Conservation (phyloP, 768 basidiomycete genomes). For the Collybiopsis luxurians region DNA sequence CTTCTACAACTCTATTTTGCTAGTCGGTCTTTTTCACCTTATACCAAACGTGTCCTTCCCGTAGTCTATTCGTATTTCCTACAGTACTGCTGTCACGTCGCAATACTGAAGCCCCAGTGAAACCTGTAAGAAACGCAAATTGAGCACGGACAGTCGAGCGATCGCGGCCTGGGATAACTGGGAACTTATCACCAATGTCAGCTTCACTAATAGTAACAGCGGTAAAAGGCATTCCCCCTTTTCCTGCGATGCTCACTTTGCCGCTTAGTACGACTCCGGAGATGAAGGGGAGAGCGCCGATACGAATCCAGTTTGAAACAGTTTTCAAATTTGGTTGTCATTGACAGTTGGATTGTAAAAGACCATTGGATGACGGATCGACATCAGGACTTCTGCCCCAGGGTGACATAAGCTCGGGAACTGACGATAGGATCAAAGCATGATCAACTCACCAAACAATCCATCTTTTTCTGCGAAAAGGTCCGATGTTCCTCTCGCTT, state of each 20-base stretch:
- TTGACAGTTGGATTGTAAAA: constrained; percentile 14
- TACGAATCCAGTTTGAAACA: constrained; percentile 16
- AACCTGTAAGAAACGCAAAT: constrained; percentile 20
- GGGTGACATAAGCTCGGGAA: not conserved
- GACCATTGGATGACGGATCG: constrained; percentile 27
- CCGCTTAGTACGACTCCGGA: constrained; percentile 20
- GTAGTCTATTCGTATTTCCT: no score
- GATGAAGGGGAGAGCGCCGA: constrained; percentile 20
- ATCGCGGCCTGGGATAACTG: not conserved
- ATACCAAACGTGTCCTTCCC: no score
- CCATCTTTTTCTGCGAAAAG: constrained; percentile 20
- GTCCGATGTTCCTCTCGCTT: constrained; percentile 16
- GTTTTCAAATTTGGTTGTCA: constrained; percentile 14
- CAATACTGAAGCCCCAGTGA: constrained; percentile 21
- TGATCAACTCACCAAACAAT: constrained; percentile 19
- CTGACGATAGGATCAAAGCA: not conserved
- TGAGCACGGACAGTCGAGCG: not conserved
- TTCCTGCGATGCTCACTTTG: constrained; percentile 24
- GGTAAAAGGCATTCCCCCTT: constrained; percentile 25
- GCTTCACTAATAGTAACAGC: constrained; percentile 25
- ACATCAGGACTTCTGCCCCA: constrained; percentile 23
- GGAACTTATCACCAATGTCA: constrained; percentile 29
- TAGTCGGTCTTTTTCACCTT: no score
- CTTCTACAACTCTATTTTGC: no score
- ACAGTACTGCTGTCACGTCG: no score